These are phyloP conservation scores for Excoecaria cochinchinensis DNA, from an alignment of 345 rosid genomes.

Conservation along the genomic window DNA sequence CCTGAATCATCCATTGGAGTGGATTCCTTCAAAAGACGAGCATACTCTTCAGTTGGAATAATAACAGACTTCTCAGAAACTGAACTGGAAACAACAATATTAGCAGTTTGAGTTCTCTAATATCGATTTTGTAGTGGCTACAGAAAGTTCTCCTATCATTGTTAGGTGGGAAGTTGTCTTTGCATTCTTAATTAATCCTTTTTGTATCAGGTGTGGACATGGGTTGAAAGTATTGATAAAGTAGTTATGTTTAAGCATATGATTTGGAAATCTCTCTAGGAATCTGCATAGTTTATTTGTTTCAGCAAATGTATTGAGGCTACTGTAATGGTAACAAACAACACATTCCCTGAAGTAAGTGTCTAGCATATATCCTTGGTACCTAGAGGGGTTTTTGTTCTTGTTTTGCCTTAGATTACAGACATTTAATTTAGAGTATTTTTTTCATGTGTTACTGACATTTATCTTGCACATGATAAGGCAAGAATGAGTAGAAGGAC, in stretches of 20 bases:
- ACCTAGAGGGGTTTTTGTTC: not conserved
- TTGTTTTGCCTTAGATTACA: not conserved
- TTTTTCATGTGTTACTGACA: constrained; percentile 9
- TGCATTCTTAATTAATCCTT: not conserved
- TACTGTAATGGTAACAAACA: not conserved
- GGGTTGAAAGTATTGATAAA: not conserved
- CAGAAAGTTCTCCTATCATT: not conserved
- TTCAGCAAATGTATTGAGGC: not conserved
- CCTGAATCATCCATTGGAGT: too few species aligned
- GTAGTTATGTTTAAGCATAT: not conserved
- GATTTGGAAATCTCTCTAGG: not conserved
- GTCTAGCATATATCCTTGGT: not conserved
- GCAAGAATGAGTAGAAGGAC: constrained; percentile 63
- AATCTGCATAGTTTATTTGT: too few species aligned
- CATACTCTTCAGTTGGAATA: too few species aligned
- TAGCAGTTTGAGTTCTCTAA: too few species aligned
- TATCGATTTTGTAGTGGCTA: not conserved
- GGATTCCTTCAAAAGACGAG: too few species aligned
- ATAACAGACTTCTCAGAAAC: too few species aligned
- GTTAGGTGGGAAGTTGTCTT: not conserved
- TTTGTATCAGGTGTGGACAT: constrained; percentile 6
- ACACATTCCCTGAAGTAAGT: not conserved
- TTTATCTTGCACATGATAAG: constrained; percentile 31
- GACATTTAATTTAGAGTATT: not conserved
- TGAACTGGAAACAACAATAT: too few species aligned